These are phyloP conservation scores for Nitzschia sp. DNA, from an alignment of 108 stramenopile genomes.

Conservation along the genomic window DNA sequence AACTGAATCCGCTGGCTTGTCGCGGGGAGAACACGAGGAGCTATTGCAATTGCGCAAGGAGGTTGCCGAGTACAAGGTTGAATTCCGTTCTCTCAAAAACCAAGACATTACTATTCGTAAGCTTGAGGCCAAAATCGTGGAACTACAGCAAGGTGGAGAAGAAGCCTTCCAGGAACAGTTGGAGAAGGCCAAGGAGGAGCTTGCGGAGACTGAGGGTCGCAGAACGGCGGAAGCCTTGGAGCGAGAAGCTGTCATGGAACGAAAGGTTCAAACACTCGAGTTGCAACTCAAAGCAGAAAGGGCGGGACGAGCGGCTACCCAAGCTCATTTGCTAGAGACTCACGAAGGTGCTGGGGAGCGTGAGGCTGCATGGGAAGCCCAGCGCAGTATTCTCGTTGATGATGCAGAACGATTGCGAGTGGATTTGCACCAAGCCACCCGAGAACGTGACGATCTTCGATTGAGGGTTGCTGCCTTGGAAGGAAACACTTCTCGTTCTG, in stretches of 20 bases:
- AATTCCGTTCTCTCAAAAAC: slow-evolving; percentile 85
- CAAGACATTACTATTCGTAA: slow-evolving; percentile 91
- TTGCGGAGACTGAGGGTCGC: slow-evolving; percentile 81
- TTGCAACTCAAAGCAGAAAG: slow-evolving; percentile 82
- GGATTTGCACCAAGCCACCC: slow-evolving; percentile 54
- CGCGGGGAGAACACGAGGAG: slow-evolving; percentile 71
- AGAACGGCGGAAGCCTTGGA: slow-evolving; percentile 81
- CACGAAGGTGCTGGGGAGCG: slow-evolving; percentile 78
- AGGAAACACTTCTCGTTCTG: slow-evolving; percentile 15
- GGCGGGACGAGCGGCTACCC: slow-evolving; percentile 79
- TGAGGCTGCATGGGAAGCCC: slow-evolving; percentile 89
- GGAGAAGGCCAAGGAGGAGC: slow-evolving; percentile 75
- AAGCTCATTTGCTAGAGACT: slow-evolving; percentile 69
- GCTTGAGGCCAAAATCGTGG: slow-evolving; percentile 75
- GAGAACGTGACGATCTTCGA: slow-evolving; percentile 75
- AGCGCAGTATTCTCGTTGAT: slow-evolving; percentile 76
- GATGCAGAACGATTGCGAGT: slow-evolving; percentile 79
- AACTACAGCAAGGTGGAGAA: slow-evolving; percentile 64
- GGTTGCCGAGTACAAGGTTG: slow-evolving; percentile 89
- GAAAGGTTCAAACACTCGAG: slow-evolving; percentile 68
- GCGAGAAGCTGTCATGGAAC: slow-evolving; percentile 79
- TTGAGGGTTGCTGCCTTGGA: slow-evolving; percentile 65
- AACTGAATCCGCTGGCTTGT: slow-evolving; percentile 19
- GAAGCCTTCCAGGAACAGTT: slow-evolving; percentile 65
- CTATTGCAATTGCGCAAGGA: slow-evolving; percentile 75